A percentile compares a stretch with the other conserved stretches of the same genome.
Evolutionary conservation across 2,329 filamentous ascomycete species (phyloP).

Genomic region (Ciborinia camelliae): DNA sequence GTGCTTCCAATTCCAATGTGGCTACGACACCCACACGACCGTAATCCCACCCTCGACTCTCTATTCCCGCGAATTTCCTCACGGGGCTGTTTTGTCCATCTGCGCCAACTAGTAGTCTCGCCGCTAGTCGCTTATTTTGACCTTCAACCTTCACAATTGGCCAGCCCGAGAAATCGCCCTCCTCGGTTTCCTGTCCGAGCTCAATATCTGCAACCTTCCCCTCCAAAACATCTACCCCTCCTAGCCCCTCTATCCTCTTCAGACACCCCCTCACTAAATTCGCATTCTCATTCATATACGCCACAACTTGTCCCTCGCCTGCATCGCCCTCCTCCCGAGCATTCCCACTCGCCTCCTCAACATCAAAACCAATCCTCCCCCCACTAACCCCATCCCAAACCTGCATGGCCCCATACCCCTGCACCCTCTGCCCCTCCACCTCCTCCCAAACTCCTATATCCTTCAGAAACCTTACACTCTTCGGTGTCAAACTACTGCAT

Average conservation of each 20-base stretch:
- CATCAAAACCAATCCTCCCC: conserved; percentile 82
- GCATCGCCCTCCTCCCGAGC: not conserved
- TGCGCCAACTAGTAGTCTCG: conserved; percentile 83
- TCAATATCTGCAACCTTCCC: conserved; percentile 77
- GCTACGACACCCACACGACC: conserved; percentile 86
- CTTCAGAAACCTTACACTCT: conserved; percentile 78
- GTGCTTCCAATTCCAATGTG: conserved; percentile 69
- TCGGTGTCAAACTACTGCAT: conserved; percentile 89
- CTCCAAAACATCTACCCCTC: conserved; percentile 66
- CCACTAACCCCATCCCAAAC: conserved; percentile 95
- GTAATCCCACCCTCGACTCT: conserved; percentile 90
- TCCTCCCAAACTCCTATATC: conserved; percentile 83
- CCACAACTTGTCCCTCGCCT: conserved; percentile 56
- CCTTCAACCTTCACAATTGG: conserved; percentile 73
- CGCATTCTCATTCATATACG: conserved; percentile 94
- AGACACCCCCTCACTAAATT: conserved; percentile 82
- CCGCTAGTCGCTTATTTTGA: conserved; percentile 60
- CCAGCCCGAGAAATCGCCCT: conserved; percentile 80
- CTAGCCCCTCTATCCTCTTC: conserved; percentile 65
- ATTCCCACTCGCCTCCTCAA: conserved; percentile 35
- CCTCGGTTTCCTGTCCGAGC: conserved; percentile 65
- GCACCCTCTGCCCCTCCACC: conserved; percentile 68
- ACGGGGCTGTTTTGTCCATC: conserved; percentile 96
- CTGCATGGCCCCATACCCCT: conserved; percentile 93
- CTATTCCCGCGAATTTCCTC: conserved; percentile 81